phyloP scores from a whole-genome alignment of 331 rosid species.

The Arachis monticola region DNA sequence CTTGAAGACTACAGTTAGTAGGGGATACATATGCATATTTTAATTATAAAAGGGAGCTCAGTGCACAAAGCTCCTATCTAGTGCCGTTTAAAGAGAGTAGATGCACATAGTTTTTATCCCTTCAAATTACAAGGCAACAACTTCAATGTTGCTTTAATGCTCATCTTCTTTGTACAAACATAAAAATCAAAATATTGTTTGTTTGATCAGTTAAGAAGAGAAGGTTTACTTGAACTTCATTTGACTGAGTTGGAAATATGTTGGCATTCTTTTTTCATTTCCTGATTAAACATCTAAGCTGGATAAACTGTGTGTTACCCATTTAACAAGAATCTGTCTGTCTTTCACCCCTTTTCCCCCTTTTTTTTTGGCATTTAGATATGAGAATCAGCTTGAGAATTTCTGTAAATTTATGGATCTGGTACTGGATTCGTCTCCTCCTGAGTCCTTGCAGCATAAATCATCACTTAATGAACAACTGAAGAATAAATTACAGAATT shows the following conservation, averaged over 20 bases:
- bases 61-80: too few relatives aligned
- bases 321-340: constrained; percentile 24
- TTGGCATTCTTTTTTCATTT: constrained; percentile 31
- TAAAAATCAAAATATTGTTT: constrained; percentile 4
- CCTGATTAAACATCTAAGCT: constrained; percentile 26
- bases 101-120: too few relatives aligned
- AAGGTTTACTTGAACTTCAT: neutral
- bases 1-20: too few relatives aligned
- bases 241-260: constrained; percentile 2
- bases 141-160: too few relatives aligned
- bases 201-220: neutral
- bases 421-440: constrained; percentile 73
- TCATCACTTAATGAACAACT: constrained; percentile 57
- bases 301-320: constrained; percentile 5
- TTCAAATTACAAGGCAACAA: too few relatives aligned
- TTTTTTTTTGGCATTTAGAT: constrained; percentile 46
- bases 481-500: constrained; percentile 62
- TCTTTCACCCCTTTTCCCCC: neutral
- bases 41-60: too few relatives aligned
- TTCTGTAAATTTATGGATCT: constrained; percentile 74
- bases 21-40: too few relatives aligned
- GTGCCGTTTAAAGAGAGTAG: too few relatives aligned
- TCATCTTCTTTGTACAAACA: neutral
- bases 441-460: constrained; percentile 54
- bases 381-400: constrained; percentile 71